phyloP scores from a whole-genome alignment of 495 filamentous ascomycete genomes.

The Aspergillus avenaceus region DNA sequence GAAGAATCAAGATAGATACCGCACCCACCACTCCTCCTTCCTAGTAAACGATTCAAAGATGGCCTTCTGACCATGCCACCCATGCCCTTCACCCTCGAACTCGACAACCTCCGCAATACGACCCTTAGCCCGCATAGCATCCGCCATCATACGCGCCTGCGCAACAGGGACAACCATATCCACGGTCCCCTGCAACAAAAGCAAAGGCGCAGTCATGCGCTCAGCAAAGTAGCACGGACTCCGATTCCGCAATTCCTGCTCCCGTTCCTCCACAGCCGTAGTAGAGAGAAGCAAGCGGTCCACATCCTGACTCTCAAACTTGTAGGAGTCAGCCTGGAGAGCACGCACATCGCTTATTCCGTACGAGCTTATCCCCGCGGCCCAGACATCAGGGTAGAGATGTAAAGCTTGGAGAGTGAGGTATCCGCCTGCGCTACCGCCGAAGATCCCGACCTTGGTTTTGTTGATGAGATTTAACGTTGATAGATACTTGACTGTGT shows the following conservation, averaged over 20 bases:
- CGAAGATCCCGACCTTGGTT: conserved; percentile 40
- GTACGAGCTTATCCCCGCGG: conserved; percentile 38
- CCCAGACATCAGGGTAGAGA: conserved; percentile 30
- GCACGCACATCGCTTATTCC: conserved; percentile 42
- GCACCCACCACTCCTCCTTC: conserved; percentile 26
- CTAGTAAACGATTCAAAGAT: conserved; percentile 20
- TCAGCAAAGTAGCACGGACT: conserved; percentile 42
- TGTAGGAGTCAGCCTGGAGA: conserved; percentile 43
- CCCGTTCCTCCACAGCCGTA: conserved; percentile 28
- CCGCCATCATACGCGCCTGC: conserved; percentile 42
- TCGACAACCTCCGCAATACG: conserved; percentile 39
- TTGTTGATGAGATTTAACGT: conserved; percentile 27
- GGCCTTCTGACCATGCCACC: conserved; percentile 21
- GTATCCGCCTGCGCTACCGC: conserved; percentile 47
- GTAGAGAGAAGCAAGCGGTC: conserved; percentile 31
- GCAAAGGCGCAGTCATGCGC: conserved; percentile 39
- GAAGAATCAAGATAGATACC: conserved; percentile 18
- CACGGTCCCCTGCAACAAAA: conserved; percentile 43
- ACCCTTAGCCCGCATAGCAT: conserved; percentile 30
- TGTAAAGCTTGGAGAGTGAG: conserved; percentile 36
- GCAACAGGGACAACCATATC: conserved; percentile 46
- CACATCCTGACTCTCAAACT: conserved; percentile 49
- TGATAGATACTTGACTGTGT: conserved; percentile 37
- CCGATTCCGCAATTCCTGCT: conserved; percentile 29
- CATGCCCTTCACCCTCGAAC: conserved; percentile 47